A percentile compares a stretch with the other conserved stretches of the same genome.
Evolutionary conservation across 1,139 yeast genomes (phyloP).

Genomic region (Pichia sp.): DNA sequence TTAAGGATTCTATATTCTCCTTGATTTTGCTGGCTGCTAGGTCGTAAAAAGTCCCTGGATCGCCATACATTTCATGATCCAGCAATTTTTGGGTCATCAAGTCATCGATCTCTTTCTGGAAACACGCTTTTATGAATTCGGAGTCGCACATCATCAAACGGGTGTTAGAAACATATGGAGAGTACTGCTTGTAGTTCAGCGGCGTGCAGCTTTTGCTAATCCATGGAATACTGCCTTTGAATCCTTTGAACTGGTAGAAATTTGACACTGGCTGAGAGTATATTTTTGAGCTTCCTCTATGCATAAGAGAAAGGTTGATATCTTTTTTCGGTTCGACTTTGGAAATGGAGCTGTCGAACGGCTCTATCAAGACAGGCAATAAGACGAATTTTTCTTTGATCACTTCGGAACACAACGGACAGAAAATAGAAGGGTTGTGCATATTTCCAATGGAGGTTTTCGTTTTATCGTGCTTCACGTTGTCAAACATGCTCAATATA

Average conservation of each 20-base stretch:
- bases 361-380: slow-evolving; percentile 61
- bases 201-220: slow-evolving; percentile 28
- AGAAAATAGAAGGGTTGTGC: slow-evolving; percentile 30
- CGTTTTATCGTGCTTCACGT: slow-evolving; percentile 27
- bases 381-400: slow-evolving; percentile 52
- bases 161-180: slow-evolving; percentile 40
- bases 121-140: slow-evolving; percentile 48
- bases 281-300: slow-evolving; percentile 55
- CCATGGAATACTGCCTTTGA: slow-evolving; percentile 40
- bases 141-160: slow-evolving; percentile 65
- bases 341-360: slow-evolving; percentile 59
- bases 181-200: slow-evolving; percentile 20
- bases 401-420: slow-evolving; percentile 79
- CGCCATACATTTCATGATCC: slow-evolving; percentile 57
- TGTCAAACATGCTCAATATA: slow-evolving; percentile 63
- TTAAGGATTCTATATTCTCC: slow-evolving; percentile 34
- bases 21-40: slow-evolving; percentile 57
- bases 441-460: slow-evolving; percentile 13
- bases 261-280: slow-evolving; percentile 56
- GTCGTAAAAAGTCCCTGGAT: slow-evolving; percentile 52
- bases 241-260: slow-evolving; percentile 20
- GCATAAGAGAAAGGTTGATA: slow-evolving; percentile 64
- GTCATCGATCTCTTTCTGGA: slow-evolving; percentile 50
- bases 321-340: slow-evolving; percentile 46
- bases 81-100: slow-evolving; percentile 46